Conservation (phyloP, 1,284 basidiomycete genomes). For the Cronartium quercuum region DNA sequence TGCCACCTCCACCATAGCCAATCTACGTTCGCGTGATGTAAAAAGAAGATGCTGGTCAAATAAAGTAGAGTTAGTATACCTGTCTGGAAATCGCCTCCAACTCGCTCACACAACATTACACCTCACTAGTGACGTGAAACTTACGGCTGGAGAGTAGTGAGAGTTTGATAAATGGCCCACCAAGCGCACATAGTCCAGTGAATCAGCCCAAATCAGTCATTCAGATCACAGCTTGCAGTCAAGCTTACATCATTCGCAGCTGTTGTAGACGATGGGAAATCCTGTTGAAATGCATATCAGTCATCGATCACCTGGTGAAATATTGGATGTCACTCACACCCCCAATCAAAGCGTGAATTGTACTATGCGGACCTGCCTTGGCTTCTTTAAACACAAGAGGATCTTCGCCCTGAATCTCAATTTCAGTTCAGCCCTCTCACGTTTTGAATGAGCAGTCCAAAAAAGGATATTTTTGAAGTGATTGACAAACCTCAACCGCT, state of each 20-base stretch:
- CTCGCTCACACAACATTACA: no score
- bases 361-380: slow-evolving; percentile 14
- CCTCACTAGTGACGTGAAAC: neutral
- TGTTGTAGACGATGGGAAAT: slow-evolving; percentile 23
- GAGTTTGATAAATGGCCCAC: no score
- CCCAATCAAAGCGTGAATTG: slow-evolving; percentile 20
- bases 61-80: neutral
- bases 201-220: neutral
- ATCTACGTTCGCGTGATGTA: slow-evolving; percentile 39
- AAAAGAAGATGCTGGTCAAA: slow-evolving; percentile 31
- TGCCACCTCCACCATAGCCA: slow-evolving; percentile 39
- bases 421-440: neutral
- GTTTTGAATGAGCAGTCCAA: neutral
- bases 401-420: slow-evolving; percentile 2
- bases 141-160: neutral
- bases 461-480: neutral
- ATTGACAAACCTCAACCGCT: slow-evolving; percentile 6
- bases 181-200: neutral
- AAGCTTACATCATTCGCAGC: slow-evolving; percentile 27
- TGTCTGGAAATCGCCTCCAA: neutral
- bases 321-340: slow-evolving; percentile 1
- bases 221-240: neutral
- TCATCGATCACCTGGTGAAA: neutral
- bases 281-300: neutral
- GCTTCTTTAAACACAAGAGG: slow-evolving; percentile 18